Base-by-base conservation (phyloP, 148 eudicot species). In the Heliosperma pusillum region DNA sequence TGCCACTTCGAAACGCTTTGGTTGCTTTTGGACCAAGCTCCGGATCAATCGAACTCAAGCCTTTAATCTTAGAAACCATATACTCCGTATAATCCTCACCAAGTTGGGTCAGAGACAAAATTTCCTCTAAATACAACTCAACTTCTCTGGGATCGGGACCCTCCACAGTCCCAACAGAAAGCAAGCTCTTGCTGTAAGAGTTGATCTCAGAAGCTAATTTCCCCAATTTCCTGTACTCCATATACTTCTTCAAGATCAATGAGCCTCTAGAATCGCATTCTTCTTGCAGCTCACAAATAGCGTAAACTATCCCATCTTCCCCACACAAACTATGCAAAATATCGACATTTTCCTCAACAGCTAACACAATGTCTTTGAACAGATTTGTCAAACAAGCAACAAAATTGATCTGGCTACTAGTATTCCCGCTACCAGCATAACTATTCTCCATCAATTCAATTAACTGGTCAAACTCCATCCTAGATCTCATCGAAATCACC, bases 131-230 rank as follows among this genome's bases (percentile, higher is more conserved):
- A 77, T 78, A 88, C 69, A 91, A 70, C 85, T 94, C 98, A 79
- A 94, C 84, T 80, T 91, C 93, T 76, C 97, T 87, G 3, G 98
- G 98, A 74, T 94, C 96, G 19, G 98, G 98, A 30, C 98, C 98
- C 85, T 94, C 96, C 47, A 71, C 89, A 80, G 65, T 82, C 61
- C 93, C 93, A 33, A 82, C 90, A 40, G 96, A 82, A 4, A 94
- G 83, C 88, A 94, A 80, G 78, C 86, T 86, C 79, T 81, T 92
- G 82, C 90, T 94, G 73, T 87, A 89, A 52, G 98, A 91, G 86
- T 91, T 91, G 33, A 94, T 94, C 45, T 91, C 93, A 21, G 93
- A 86, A 9, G 98, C 89, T 73, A 94, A 76, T 64, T 75, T 90
- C 42, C 90, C 89, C 68, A 94, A 71, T 72, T 85, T 88, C 74